Evolutionary conservation across 73 alveolate species (phyloP), one percentile per base, ranked within the genome.

Genomic region (Loxodes magnus): DNA sequence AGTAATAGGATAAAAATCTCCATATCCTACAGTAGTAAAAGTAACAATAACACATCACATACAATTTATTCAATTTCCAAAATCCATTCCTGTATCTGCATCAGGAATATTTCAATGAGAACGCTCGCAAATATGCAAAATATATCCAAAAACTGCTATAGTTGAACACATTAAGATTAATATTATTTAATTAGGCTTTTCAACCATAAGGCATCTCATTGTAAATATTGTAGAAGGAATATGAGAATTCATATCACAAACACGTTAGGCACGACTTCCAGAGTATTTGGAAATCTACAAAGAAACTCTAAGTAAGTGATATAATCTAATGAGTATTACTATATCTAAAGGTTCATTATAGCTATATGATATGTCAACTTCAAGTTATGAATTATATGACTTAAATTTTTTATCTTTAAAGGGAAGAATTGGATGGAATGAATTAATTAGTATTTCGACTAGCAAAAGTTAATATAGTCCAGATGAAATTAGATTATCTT

Each of bases 1-100:
- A 9, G 71, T 46, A 31, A 57, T 64, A 5, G 80, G 80, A 31
- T 17, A 65, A 36, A 56, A 26, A 22, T 65, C 80, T 29, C 80
- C 80, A 61, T 65, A 65, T 2, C 80, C 80, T 7, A 65, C 80
- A 7, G 80, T 65, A 14, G 80, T 61, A 65, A 65, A 60, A 4
- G 80, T 60, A 30, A 58, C 61, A 22, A 65, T 55, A 17, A 28
- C 39, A 23, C 76, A 57, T 76, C 80, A 65, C 64, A 65, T 65
- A 0, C 57, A n/a, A 42, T 60, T 60, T 16, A 64, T 26, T 28
- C 21, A 35, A 7, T 57, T 34, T 5, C 36, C 5, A 3, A 43
- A 46, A 43, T 25, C 69, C 29, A 34, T 27, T 12, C 65, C 49
- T 4, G 19, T 41, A 4, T 19, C 21, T 5, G 21, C 5, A 5